A percentile compares a stretch with the other conserved stretches of the same genome.
phyloP scores from a whole-genome alignment of 2,329 filamentous ascomycete genomes.

The Aspergillus aculeatus region DNA sequence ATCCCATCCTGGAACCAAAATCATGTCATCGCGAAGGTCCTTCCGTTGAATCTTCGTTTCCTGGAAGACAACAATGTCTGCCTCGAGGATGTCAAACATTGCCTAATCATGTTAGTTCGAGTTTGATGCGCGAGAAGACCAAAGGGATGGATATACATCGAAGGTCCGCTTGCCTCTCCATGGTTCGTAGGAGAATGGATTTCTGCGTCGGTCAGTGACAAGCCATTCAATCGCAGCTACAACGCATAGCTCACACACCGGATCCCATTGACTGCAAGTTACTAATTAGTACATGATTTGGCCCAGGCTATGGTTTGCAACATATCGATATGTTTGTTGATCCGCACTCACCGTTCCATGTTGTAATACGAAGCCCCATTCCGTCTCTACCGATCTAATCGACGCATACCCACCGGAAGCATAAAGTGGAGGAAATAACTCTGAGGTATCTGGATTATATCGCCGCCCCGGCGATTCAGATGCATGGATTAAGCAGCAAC shows the following conservation, averaged over 20 bases:
- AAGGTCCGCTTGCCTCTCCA: slow-evolving; percentile 72
- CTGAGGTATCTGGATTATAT: neutral
- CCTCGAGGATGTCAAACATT: slow-evolving; percentile 92
- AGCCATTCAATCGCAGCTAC: neutral
- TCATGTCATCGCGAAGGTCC: slow-evolving; percentile 92
- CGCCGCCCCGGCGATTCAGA: neutral
- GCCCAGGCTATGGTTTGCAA: neutral
- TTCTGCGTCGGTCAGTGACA: slow-evolving; percentile 49
- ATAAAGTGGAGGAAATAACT: neutral
- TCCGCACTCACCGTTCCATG: slow-evolving; percentile 70
- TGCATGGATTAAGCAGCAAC: neutral
- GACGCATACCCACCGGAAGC: slow-evolving; percentile 16
- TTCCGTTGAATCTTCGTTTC: slow-evolving; percentile 95
- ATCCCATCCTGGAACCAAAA: slow-evolving; percentile 91
- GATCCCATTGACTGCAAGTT: slow-evolving; percentile 70
- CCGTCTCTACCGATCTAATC: slow-evolving; percentile 24
- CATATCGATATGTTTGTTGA: neutral
- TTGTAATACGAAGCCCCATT: slow-evolving; percentile 78
- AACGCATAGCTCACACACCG: slow-evolving; percentile 48
- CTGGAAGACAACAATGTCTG: slow-evolving; percentile 93
- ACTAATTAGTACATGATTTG: slow-evolving; percentile 25
- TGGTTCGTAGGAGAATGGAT: slow-evolving; percentile 81
- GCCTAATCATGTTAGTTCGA: slow-evolving; percentile 48
- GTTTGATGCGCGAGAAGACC: neutral
- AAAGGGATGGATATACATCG: slow-evolving; percentile 49